Conservation (phyloP, 257 asterid genomes). For the Solanum corneliomulleri region DNA sequence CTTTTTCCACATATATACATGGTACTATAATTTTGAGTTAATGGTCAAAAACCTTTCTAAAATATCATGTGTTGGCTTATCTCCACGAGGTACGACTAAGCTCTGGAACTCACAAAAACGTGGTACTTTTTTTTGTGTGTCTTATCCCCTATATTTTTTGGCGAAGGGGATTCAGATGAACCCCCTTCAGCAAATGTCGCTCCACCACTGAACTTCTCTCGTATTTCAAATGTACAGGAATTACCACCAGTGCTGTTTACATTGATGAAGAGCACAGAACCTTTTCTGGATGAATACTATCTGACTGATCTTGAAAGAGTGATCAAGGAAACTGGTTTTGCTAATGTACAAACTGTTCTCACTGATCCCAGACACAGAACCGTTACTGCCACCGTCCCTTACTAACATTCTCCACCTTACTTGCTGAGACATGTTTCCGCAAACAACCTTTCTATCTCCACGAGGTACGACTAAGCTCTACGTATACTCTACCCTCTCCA, state of each 20-base stretch:
- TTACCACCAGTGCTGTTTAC: conserved; percentile 81
- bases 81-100: too few species aligned
- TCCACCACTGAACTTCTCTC: not conserved
- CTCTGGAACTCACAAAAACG: not conserved
- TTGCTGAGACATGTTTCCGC: not conserved
- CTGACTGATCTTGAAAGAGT: conserved; percentile 66
- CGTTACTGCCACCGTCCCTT: conserved; percentile 72
- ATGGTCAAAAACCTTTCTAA: not conserved
- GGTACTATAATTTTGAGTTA: not conserved
- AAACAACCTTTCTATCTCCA: not conserved
- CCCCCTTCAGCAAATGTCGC: not conserved
- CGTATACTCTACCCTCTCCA: not conserved
- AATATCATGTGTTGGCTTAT: not conserved
- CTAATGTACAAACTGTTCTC: conserved; percentile 38
- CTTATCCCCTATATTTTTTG: not conserved
- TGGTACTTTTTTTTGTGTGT: not conserved
- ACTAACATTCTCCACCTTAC: not conserved
- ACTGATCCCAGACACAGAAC: conserved; percentile 93
- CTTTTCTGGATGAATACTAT: conserved; percentile 82
- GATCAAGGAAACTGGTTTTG: conserved; percentile 44
- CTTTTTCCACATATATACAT: not conserved
- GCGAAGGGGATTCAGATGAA: not conserved
- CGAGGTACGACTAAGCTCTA: not conserved
- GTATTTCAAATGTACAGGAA: conserved; percentile 31
- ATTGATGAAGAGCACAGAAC: conserved; percentile 93